These are phyloP conservation scores for Termitomyces sp. DNA, from an alignment of 768 basidiomycete species.

Conservation along the genomic window DNA sequence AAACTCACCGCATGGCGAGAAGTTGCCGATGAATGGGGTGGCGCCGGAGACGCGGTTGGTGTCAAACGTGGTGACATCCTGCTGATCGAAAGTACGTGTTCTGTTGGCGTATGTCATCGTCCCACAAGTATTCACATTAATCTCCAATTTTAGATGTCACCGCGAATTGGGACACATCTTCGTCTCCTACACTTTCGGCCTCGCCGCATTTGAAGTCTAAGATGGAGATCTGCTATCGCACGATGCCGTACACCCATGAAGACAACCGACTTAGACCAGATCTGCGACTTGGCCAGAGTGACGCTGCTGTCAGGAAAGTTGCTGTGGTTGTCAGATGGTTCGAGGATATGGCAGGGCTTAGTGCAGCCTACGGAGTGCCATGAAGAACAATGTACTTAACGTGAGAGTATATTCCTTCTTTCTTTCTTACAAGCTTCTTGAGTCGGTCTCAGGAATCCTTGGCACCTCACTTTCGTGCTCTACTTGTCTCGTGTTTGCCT, in stretches of 20 bases:
- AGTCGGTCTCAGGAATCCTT: neutral
- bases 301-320: constrained; percentile 66
- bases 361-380: neutral
- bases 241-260: constrained; percentile 60
- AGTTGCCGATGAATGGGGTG: constrained; percentile 69
- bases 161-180: constrained; percentile 38
- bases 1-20: constrained; percentile 81
- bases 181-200: constrained; percentile 54
- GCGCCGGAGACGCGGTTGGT: constrained; percentile 32
- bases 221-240: constrained; percentile 72
- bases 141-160: constrained; percentile 43
- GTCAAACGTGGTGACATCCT: constrained; percentile 72
- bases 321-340: constrained; percentile 68
- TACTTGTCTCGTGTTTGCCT: neutral
- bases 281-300: constrained; percentile 64
- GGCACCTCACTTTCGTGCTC: neutral
- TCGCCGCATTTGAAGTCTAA: constrained; percentile 63
- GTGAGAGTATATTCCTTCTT: neutral
- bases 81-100: constrained; percentile 59
- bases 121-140: neutral
- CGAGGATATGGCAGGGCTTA: constrained; percentile 64
- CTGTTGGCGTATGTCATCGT: neutral
- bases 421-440: no score
- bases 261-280: constrained; percentile 69
- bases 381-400: neutral